Conservation (phyloP, 768 basidiomycete genomes). For the Mrakia gelida region DNA sequence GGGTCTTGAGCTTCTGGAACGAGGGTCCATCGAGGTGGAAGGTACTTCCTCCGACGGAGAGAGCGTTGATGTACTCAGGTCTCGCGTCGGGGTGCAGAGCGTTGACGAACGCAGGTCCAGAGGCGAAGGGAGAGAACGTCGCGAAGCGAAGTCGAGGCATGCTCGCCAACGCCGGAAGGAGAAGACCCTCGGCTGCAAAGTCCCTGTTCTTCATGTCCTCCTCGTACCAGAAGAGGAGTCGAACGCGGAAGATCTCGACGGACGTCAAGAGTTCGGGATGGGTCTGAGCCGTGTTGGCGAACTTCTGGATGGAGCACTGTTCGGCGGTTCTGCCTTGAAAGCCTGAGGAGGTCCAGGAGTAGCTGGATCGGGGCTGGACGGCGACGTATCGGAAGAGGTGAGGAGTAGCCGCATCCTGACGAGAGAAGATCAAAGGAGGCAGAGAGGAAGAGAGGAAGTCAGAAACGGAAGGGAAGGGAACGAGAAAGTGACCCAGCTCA, state of each 20-base stretch:
- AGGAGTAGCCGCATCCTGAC: neutral
- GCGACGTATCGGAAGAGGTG: neutral
- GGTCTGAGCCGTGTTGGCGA: neutral
- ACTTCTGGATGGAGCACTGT: neutral
- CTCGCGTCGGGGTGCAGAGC: neutral
- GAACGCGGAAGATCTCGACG: neutral
- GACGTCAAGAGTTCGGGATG: neutral
- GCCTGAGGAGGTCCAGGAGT: too few relatives aligned
- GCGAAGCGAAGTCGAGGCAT: neutral
- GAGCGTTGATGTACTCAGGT: neutral
- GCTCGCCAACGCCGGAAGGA: neutral
- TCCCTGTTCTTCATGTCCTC: neutral
- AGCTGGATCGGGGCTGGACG: neutral
- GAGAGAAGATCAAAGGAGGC: neutral
- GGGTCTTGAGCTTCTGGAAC: neutral
- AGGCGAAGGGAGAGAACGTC: neutral
- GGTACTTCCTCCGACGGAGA: neutral
- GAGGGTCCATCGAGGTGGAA: neutral
- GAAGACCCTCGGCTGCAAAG: neutral
- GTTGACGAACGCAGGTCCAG: neutral
- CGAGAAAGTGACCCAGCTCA: neutral
- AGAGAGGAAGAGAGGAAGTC: neutral
- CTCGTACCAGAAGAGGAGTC: neutral
- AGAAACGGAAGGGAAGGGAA: neutral
- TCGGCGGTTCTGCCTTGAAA: too few relatives aligned